Conservation (phyloP, 768 basidiomycete species). For the Galerina marginata region DNA sequence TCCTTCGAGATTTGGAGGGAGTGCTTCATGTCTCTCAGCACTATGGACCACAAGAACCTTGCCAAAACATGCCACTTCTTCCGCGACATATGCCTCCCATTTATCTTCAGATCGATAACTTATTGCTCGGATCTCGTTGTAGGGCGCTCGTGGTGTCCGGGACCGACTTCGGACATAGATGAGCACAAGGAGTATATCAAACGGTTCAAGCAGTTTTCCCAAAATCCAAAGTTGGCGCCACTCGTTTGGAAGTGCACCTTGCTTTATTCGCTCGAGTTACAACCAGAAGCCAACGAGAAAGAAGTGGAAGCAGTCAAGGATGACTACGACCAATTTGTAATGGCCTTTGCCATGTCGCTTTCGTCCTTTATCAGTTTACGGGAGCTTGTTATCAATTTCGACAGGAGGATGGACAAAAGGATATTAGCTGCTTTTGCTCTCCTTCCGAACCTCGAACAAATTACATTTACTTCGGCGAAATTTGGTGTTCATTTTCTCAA, state of each 20-base stretch:
- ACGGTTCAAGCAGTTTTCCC: neutral
- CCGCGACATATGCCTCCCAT: neutral
- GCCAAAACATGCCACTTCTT: neutral
- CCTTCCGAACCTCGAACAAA: neutral
- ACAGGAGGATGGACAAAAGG: neutral
- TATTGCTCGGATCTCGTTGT: neutral
- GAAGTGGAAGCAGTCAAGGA: neutral
- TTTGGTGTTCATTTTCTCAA: neutral
- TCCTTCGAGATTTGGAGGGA: neutral
- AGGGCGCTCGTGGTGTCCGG: neutral
- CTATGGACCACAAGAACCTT: neutral
- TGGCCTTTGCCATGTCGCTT: neutral
- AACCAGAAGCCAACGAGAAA: neutral
- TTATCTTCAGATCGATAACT: neutral
- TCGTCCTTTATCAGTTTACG: neutral
- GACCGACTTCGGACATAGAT: neutral
- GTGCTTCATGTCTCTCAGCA: neutral
- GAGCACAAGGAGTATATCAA: neutral
- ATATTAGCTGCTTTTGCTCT: neutral
- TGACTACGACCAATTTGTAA: neutral
- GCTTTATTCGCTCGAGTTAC: neutral
- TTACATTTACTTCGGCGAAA: neutral
- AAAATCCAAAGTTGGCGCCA: neutral
- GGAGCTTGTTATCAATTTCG: neutral
- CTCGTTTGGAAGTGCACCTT: neutral